phyloP scores from a whole-genome alignment of 2,329 filamentous ascomycete species.

The Curvularia hawaiiensis region DNA sequence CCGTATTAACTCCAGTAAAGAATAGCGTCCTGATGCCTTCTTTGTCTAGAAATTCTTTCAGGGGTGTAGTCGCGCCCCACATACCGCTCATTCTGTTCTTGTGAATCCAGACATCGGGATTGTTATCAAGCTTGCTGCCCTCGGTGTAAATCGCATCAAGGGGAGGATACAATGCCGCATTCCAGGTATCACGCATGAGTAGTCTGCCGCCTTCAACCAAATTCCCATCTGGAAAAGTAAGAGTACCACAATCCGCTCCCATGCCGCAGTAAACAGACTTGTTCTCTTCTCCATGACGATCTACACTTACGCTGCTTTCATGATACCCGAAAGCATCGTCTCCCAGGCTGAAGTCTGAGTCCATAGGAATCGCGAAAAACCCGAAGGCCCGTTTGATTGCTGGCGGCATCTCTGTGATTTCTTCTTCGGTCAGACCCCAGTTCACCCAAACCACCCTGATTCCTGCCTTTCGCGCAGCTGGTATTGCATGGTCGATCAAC shows the following conservation, averaged over 20 bases:
- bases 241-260: conserved; percentile 34
- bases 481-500: conserved; percentile 44
- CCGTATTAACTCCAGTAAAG: conserved; percentile 51
- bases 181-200: conserved; percentile 50
- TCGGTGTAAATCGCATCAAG: conserved; percentile 41
- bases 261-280: conserved; percentile 38
- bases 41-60: conserved; percentile 47
- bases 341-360: conserved; percentile 10
- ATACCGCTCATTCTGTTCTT: conserved; percentile 51
- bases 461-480: conserved; percentile 47
- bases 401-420: conserved; percentile 45
- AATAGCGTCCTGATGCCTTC: conserved; percentile 49
- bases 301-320: conserved; percentile 31
- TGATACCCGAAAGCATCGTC: conserved; percentile 15
- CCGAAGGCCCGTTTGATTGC: conserved; percentile 48
- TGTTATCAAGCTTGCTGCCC: conserved; percentile 18
- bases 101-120: conserved; percentile 42
- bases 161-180: conserved; percentile 48
- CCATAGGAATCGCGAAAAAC: conserved; percentile 30
- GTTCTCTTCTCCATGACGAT: conserved; percentile 37
- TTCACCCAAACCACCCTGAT: conserved; percentile 51
- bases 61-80: conserved; percentile 43
- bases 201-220: conserved; percentile 41
- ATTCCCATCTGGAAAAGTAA: conserved; percentile 29
- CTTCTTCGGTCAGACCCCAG: conserved; percentile 49